Evolutionary conservation across 371 early-diverging fungal genomes (phyloP), one percentile per base, ranked within the genome.

Genomic region (Basidiobolus heterosporus): DNA sequence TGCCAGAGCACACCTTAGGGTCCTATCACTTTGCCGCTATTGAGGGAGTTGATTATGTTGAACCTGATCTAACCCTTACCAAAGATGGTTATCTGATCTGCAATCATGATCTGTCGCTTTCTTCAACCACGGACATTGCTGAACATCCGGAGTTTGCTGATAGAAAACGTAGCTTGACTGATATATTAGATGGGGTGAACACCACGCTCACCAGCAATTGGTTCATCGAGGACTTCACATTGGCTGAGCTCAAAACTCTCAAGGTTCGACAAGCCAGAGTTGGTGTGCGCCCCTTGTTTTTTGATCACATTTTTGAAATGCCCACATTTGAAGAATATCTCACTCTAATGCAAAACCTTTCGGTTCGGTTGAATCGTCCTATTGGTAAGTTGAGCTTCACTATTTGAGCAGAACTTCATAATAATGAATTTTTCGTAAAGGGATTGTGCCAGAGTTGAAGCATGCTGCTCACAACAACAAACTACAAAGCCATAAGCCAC

Each of bases 1-100:
- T 66, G 60, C 67, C 67, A 2, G 65, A 66, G 36, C 67, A 67
- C 44, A 46, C 67, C 0, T 41, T 54, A 4, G 67, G 56, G 0
- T 59, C 64, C 11, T 66, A 63, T 50, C 58, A 56, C 58, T 56
- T 62, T 40, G 67, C 66, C 0, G 67, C 62, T 18, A 48, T 62
- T 11, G 57, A 58, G 22, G 53, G 54, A 9, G 67, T 50, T 1
- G 67, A 67, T 37, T 65, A 52, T 38, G 58, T 67, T 4, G 67
- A 67, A 51, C 66, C 67, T 0, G 67, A 67, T 36, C 54, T 67
- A 8, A 56, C 51, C 1, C 40, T 66, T 38, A 61, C 67, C 44
- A 57, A 54, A 38, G 67, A 67, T 44, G 66, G 66, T 2, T 55
- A 59, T 36, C 43, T 61, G 7, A 60, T 67, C 1, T 47, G 51